phyloP scores from a whole-genome alignment of 75 land plant genomes.

The Cunninghamia lanceolata region DNA sequence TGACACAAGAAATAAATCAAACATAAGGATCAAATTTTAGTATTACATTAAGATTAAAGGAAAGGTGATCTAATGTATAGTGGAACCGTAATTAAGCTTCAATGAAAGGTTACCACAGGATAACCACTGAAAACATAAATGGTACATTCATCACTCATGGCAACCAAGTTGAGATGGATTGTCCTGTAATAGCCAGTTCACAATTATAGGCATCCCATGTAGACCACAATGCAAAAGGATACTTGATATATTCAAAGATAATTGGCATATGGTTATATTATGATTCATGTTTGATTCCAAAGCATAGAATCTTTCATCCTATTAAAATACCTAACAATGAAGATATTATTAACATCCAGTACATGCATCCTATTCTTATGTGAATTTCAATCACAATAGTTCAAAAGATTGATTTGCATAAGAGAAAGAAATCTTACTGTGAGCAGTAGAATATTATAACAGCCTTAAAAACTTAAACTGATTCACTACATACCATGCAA shows the following conservation, averaged over 20 bases:
- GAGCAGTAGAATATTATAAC: neutral
- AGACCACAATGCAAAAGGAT: neutral
- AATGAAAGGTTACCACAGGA: neutral
- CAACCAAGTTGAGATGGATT: neutral
- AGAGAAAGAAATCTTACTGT: neutral
- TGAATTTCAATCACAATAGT: neutral
- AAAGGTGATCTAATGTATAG: neutral
- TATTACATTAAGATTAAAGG: too few species aligned
- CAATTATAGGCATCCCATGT: neutral
- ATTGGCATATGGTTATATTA: neutral
- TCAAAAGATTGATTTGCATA: neutral
- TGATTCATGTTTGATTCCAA: neutral
- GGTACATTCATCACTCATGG: neutral
- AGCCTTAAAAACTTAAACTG: neutral
- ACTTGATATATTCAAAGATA: neutral
- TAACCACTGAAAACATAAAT: neutral
- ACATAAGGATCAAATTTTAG: neutral
- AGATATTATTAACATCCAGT: neutral
- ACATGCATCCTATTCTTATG: neutral
- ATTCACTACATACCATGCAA: neutral
- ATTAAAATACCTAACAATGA: neutral
- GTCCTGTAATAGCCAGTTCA: neutral
- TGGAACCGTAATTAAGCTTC: neutral
- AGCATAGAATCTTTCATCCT: neutral
- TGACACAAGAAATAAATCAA: neutral